Evolutionary conservation across 2,329 filamentous ascomycete species (phyloP), one percentile per base, ranked within the genome.

Genomic region (Leptographium wingfieldii): DNA sequence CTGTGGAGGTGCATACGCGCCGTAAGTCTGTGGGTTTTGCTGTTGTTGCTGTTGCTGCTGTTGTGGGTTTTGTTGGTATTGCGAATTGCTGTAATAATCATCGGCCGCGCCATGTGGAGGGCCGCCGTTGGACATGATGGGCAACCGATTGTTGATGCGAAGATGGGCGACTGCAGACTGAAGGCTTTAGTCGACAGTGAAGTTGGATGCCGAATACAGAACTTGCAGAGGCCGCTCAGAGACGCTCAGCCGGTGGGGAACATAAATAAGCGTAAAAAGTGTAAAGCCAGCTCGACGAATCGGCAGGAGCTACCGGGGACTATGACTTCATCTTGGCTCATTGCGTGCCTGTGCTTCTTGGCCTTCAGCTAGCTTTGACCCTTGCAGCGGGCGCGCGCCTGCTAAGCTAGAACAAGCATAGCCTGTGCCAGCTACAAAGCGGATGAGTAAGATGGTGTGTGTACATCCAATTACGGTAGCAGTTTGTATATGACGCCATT

Each of bases 1-100:
- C 29, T 63, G 61, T 40, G 60, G 59, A 9, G 52, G 63, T 40
- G 46, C 29, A 16, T 57, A 27, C n/a, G 35, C 38, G n/a, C 16
- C 53, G 40, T 40, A 52, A 25, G 19, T 33, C 33, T 40, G 31
- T 16, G 52, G 16, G 25, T 53, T 5, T 40, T 22, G 51, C 35
- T 57, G 55, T 11, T 53, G 27, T 31, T 57, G 38, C 3, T 19
- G 35, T 38, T 55, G 56, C 19, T 60, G 46, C 9, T 60, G 53
- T 19, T 59, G 38, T 38, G 31, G 38, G 49, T 14, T 25, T 31
- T 51, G 35, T 22, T 31, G 16, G 5, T 56, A 7, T 2, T n/a
- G 5, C 19, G 56, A 19, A 6, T 25, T 46, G 10, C 54, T 56
- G 60, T 61, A 59, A 19, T 61, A 59, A 56, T 29, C 57, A 16